These are phyloP conservation scores for Suhomyces guaymorum DNA, from an alignment of 1,139 yeast species.

Conservation along the genomic window DNA sequence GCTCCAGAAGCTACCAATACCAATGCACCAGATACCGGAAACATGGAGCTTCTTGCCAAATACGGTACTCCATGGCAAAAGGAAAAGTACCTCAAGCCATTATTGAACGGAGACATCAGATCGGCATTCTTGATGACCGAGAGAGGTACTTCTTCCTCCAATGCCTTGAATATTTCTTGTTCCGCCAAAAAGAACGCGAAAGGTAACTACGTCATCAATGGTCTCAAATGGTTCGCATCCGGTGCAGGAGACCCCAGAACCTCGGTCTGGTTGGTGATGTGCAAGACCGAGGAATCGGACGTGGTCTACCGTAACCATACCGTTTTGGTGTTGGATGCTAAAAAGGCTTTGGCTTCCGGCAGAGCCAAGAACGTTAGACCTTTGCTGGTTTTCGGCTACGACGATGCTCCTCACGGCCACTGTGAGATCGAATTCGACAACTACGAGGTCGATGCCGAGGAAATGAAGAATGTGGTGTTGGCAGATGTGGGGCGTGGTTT, in stretches of 20 bases:
- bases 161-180: constrained; percentile 63
- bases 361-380: constrained; percentile 55
- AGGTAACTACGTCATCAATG: constrained; percentile 60
- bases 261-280: constrained; percentile 66
- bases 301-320: constrained; percentile 55
- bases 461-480: constrained; percentile 40
- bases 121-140: constrained; percentile 77
- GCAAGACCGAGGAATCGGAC: constrained; percentile 49
- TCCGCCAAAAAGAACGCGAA: constrained; percentile 43
- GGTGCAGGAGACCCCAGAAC: constrained; percentile 76
- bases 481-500: constrained; percentile 63
- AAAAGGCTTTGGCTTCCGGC: constrained; percentile 54
- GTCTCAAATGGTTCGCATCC: constrained; percentile 75
- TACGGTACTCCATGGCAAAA: constrained; percentile 58
- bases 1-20: constrained; percentile 70
- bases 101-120: constrained; percentile 59
- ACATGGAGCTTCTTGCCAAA: constrained; percentile 67
- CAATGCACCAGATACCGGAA: constrained; percentile 74
- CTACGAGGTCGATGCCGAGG: constrained; percentile 49
- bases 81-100: constrained; percentile 54
- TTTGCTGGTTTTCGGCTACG: constrained; percentile 60
- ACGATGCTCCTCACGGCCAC: constrained; percentile 78
- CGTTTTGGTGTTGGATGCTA: constrained; percentile 58
- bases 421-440: constrained; percentile 59
- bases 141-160: constrained; percentile 63